A percentile compares a stretch with the other conserved stretches of the same genome.
Conservation (phyloP, 768 basidiomycete species). For the Gymnopilus dilepis region DNA sequence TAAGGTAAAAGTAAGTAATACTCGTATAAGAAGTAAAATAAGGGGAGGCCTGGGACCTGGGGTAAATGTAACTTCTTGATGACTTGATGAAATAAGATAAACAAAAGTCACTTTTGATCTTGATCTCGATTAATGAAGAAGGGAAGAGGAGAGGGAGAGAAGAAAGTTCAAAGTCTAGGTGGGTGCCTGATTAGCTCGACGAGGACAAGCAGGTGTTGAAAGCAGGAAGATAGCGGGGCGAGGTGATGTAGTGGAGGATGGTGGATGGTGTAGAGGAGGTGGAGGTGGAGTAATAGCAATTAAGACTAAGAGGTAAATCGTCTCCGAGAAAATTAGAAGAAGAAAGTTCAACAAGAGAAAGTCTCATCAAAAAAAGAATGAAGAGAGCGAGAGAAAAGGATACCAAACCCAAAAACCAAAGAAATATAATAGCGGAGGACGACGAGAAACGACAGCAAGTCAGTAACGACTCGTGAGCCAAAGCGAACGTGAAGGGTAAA, state of each 20-base stretch:
- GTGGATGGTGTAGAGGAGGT: not conserved
- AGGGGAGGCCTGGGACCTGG: not conserved
- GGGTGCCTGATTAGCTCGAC: not conserved
- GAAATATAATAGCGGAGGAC: not conserved
- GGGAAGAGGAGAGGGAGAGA: not conserved
- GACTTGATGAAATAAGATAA: not conserved
- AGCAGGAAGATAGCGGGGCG: not conserved
- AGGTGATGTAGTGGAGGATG: not conserved
- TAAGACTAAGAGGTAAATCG: constrained; percentile 2
- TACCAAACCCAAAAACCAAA: not conserved
- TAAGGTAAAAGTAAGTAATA: too few species aligned
- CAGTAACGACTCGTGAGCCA: not conserved
- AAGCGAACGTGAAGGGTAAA: not conserved
- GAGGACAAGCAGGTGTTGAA: not conserved
- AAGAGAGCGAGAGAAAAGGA: not conserved
- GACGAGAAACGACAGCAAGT: not conserved
- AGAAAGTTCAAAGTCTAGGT: constrained; percentile 3
- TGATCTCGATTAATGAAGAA: not conserved
- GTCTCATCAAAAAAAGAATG: constrained; percentile 2
- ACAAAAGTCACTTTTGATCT: constrained; percentile 1
- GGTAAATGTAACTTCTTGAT: too few species aligned
- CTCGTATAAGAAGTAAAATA: not conserved
- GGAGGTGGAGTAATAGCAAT: not conserved
- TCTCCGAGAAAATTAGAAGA: not conserved
- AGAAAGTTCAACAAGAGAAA: not conserved